phyloP scores from a whole-genome alignment of 2,329 filamentous ascomycete genomes.

The Neocatenulostroma microsporum region DNA sequence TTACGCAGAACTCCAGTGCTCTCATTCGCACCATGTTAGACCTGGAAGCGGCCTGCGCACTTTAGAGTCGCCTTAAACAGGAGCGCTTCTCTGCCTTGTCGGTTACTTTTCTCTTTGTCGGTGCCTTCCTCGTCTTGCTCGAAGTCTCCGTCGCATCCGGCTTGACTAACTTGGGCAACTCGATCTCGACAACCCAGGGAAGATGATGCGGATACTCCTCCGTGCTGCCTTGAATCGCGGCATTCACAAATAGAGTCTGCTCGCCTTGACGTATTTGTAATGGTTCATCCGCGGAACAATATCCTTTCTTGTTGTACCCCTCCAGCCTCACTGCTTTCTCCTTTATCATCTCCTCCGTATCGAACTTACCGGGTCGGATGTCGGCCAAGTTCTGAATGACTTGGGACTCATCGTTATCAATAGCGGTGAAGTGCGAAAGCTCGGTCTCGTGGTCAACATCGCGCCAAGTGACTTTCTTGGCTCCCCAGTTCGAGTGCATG shows the following conservation, averaged over 20 bases:
- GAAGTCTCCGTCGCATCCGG: too few relatives aligned
- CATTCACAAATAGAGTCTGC: constrained; percentile 56
- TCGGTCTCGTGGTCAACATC: constrained; percentile 15
- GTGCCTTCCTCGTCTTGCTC: too few relatives aligned
- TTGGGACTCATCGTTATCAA: constrained; percentile 37
- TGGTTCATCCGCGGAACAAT: constrained; percentile 9
- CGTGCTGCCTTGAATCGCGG: constrained; percentile 45
- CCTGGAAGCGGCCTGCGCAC: too few relatives aligned
- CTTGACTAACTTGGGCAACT: constrained; percentile 36
- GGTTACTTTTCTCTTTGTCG: too few relatives aligned
- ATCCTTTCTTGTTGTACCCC: constrained; percentile 23
- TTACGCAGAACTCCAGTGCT: too few relatives aligned
- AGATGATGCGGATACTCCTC: constrained; percentile 39
- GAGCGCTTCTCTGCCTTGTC: too few relatives aligned
- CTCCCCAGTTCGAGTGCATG: constrained; percentile 55
- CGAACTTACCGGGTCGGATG: constrained; percentile 13
- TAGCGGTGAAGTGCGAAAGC: constrained; percentile 37
- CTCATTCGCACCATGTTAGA: too few relatives aligned
- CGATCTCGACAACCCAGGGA: constrained; percentile 49
- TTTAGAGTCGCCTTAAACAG: too few relatives aligned
- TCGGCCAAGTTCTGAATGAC: constrained; percentile 31
- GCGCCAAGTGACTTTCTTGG: constrained; percentile 47
- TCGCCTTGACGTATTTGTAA: constrained; percentile 30
- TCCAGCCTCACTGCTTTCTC: constrained; percentile 16
- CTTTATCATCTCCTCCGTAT: constrained; percentile 15